These are phyloP conservation scores for Hirschioporus abietinus DNA, from an alignment of 768 basidiomycete species.

Conservation along the genomic window DNA sequence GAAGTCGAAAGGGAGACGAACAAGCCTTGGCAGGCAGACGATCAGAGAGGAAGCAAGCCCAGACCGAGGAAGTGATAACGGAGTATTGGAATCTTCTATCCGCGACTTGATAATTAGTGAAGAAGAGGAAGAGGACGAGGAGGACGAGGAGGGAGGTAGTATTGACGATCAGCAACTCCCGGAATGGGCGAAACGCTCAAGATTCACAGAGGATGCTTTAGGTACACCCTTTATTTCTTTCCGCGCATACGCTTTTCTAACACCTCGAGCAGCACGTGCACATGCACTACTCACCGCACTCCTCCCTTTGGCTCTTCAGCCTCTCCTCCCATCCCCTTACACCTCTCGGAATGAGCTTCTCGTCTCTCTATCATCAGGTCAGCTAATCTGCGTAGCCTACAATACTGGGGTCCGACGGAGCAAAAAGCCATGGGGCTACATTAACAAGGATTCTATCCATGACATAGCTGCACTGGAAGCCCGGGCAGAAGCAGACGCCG, in stretches of 20 bases:
- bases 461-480: slow-evolving; percentile 69
- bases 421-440: slow-evolving; percentile 84
- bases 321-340: slow-evolving; percentile 28
- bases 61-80: slow-evolving; percentile 40
- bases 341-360: slow-evolving; percentile 39
- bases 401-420: slow-evolving; percentile 78
- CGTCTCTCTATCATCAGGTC: slow-evolving; percentile 62
- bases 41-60: slow-evolving; percentile 12
- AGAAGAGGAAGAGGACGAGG: slow-evolving; percentile 50
- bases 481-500: slow-evolving; percentile 28
- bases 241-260: neutral
- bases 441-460: slow-evolving; percentile 71
- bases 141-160: slow-evolving; percentile 33
- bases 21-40: slow-evolving; percentile 38
- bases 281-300: slow-evolving; percentile 56
- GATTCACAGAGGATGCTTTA: slow-evolving; percentile 51
- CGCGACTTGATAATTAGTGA: slow-evolving; percentile 38
- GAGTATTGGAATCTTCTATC: slow-evolving; percentile 48
- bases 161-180: slow-evolving; percentile 72
- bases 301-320: slow-evolving; percentile 52
- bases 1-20: slow-evolving; percentile 42
- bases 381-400: slow-evolving; percentile 75
- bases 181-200: slow-evolving; percentile 62
- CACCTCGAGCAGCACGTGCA: slow-evolving; percentile 45
- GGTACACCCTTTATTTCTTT: slow-evolving; percentile 36